Evolutionary conservation across 2,329 filamentous ascomycete species (phyloP).

Genomic region (Nothophoma quercina): DNA sequence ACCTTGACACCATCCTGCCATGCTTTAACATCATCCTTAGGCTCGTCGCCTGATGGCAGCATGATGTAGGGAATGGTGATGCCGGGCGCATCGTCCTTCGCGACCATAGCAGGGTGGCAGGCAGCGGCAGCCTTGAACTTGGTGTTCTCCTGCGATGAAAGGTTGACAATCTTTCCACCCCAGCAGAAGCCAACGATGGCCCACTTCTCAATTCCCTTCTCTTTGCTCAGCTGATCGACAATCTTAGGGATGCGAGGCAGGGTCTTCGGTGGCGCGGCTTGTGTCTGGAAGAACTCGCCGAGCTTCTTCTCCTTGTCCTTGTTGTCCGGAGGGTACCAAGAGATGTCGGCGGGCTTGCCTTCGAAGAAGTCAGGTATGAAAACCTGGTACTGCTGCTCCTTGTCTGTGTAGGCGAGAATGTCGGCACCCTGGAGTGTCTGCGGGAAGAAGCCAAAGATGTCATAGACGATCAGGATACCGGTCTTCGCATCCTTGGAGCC

Average conservation of each 20-base stretch:
- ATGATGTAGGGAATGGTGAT: constrained; percentile 65
- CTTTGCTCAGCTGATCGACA: constrained; percentile 61
- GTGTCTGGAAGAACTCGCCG: constrained; percentile 64
- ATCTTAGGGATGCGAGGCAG: constrained; percentile 64
- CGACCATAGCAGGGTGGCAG: constrained; percentile 68
- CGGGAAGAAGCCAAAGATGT: constrained; percentile 70
- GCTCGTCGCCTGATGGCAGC: constrained; percentile 66
- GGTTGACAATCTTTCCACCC: constrained; percentile 64
- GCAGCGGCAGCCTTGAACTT: constrained; percentile 65
- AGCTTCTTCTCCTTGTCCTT: constrained; percentile 68
- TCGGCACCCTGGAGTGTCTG: constrained; percentile 71
- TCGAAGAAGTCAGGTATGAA: constrained; percentile 94
- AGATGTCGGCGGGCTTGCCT: constrained; percentile 71
- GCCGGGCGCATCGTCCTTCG: constrained; percentile 63
- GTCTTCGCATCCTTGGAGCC: constrained; percentile 63
- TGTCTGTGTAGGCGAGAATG: constrained; percentile 67
- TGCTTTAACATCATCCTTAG: constrained; percentile 58
- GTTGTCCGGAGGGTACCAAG: constrained; percentile 67
- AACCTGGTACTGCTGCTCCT: constrained; percentile 78
- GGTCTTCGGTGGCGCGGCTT: constrained; percentile 65
- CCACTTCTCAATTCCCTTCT: constrained; percentile 61
- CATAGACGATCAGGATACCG: constrained; percentile 66
- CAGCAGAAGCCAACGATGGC: constrained; percentile 69
- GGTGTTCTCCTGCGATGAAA: constrained; percentile 60
- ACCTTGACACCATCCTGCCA: constrained; percentile 59